phyloP scores from a whole-genome alignment of 2,329 filamentous ascomycete species.

The Pestalotiopsis sp. region DNA sequence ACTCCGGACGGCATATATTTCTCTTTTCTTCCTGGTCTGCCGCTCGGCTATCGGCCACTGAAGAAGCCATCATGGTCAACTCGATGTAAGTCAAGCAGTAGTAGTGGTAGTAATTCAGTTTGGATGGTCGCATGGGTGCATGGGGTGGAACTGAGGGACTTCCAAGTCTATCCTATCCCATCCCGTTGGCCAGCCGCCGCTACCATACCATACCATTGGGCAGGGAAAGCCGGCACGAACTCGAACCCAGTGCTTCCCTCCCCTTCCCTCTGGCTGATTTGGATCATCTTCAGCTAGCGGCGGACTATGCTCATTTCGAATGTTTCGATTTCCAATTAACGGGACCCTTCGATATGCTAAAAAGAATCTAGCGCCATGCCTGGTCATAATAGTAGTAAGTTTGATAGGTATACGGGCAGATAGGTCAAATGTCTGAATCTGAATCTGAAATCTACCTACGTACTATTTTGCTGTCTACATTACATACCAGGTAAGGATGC shows the following conservation, averaged over 20 bases:
- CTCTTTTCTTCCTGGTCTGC: neutral
- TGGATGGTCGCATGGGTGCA: neutral
- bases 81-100: neutral
- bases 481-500: neutral
- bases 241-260: neutral
- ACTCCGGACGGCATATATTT: neutral
- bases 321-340: conserved; percentile 5
- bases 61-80: neutral
- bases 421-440: neutral
- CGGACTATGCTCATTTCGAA: conserved; percentile 3
- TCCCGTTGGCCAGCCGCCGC: too few species aligned
- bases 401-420: neutral
- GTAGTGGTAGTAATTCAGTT: neutral
- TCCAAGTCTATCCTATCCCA: neutral
- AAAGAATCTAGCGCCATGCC: neutral
- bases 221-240: neutral
- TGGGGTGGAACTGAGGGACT: neutral
- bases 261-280: conserved; percentile 5
- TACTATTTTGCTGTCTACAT: neutral
- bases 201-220: neutral
- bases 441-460: neutral
- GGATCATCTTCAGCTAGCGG: conserved; percentile 8
- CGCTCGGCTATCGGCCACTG: neutral
- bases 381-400: neutral
- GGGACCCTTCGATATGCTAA: conserved; percentile 6